Evolutionary conservation across 176 grass and related monocot genomes (phyloP).

Genomic region (Aechmea fasciata): DNA sequence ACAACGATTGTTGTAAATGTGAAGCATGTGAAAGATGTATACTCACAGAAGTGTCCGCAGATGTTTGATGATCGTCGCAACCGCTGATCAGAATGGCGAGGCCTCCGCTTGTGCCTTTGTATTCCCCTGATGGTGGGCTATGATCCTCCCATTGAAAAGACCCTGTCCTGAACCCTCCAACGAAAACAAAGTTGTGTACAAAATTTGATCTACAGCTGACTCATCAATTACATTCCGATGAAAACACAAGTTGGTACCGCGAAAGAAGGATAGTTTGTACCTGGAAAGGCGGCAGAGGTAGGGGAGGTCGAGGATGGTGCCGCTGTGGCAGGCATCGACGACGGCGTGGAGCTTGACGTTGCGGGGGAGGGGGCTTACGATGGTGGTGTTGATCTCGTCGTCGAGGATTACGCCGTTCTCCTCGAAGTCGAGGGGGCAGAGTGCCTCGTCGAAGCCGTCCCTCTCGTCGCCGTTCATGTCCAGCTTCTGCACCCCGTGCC

Average conservation of each 20-base stretch:
- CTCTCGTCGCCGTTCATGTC: conserved; percentile 59
- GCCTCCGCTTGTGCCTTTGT: conserved; percentile 52
- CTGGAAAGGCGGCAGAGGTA: conserved; percentile 77
- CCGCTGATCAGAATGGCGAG: conserved; percentile 84
- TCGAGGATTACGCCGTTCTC: conserved; percentile 37
- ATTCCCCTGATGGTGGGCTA: conserved; percentile 14
- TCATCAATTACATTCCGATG: neutral
- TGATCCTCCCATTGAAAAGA: conserved; percentile 81
- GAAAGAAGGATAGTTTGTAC: conserved; percentile 5
- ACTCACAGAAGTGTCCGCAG: conserved; percentile 53
- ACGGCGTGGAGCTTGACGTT: conserved; percentile 70
- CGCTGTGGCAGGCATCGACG: conserved; percentile 86
- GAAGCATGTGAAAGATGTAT: neutral
- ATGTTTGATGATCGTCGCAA: conserved; percentile 71
- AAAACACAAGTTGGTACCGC: too few relatives aligned
- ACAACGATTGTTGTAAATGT: too few relatives aligned
- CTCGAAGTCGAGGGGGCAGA: conserved; percentile 79
- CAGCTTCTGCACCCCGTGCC: conserved; percentile 84
- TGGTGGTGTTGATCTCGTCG: conserved; percentile 25
- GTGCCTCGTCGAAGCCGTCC: conserved; percentile 81
- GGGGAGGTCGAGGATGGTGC: conserved; percentile 74
- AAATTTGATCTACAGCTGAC: neutral
- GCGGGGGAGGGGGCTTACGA: conserved; percentile 51
- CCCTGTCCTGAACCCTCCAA: conserved; percentile 34
- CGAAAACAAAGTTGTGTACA: neutral